Base-by-base conservation (phyloP, 805 yeast genomes). In the Yamadazyma philogaea region DNA sequence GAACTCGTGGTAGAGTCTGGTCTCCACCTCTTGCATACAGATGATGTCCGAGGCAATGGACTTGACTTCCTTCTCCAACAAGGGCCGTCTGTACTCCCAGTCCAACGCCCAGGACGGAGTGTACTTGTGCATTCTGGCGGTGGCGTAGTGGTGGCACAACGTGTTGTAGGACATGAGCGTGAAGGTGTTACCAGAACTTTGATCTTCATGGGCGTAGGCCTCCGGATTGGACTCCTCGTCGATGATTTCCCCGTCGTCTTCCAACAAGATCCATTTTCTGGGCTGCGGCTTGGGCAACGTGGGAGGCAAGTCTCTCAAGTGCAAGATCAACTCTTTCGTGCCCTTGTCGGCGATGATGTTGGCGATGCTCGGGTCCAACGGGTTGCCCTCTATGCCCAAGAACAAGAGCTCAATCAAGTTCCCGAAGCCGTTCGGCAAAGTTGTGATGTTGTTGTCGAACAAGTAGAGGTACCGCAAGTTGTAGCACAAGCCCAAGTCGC, bases 71-170 rank as follows among this genome's bases (percentile, higher is more conserved):
- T 84, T 79, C 43, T 81, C 79, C 49, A 93, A 73, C 31, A 79
- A 70, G 47, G 85, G 82, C 56, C 84, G 79, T 64, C 99, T 84
- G 64, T 83, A 89, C 10, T 85, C 85, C 98, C 98, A 91, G 40
- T 81, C 79, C 48, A 93, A 75, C 2, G 98, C 99, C 98, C 99
- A 93, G 1, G 95, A 80, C 17, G 98, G 98, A 1, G 98, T 89
- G 60, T 87, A 91, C 55, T 86, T 91, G 64, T 87, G 93, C 84
- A 91, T 75, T 60, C 81, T 84, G 16, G 93, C 77, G 3, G 96
- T 88, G 2, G 98, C 97, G 67, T 91, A 91, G 61, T 86, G 93
- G 60, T 91, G 98, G 63, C 99, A 93, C 60, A 93, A 72, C 2
- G 95, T 87, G 66, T 93, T 93, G 69, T 89, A 91, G 30, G 89